These are phyloP conservation scores for Globisporangium perplexum DNA, from an alignment of 352 stramenopile genomes.

Conservation along the genomic window DNA sequence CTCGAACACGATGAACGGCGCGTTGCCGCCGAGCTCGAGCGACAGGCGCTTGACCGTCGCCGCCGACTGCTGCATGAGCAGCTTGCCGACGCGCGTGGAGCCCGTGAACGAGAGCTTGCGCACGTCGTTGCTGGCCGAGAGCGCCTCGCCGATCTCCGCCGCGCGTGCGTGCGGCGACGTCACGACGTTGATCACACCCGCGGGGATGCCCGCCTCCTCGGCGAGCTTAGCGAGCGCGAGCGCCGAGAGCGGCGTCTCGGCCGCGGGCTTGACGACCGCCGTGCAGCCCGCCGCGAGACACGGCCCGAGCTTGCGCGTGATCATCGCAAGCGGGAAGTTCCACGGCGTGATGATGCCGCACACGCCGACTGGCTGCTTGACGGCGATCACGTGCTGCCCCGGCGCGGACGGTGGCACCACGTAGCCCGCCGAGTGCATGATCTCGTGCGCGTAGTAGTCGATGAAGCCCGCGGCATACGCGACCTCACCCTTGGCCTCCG, in stretches of 20 bases:
- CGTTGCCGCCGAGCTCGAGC: slow-evolving; percentile 92
- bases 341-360: slow-evolving; percentile 95
- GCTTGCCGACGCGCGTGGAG: slow-evolving; percentile 73
- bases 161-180: slow-evolving; percentile 57
- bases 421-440: slow-evolving; percentile 83
- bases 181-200: slow-evolving; percentile 89
- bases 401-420: slow-evolving; percentile 51
- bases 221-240: slow-evolving; percentile 90
- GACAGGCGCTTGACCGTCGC: slow-evolving; percentile 77
- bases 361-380: slow-evolving; percentile 93
- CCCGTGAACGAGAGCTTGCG: slow-evolving; percentile 91
- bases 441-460: slow-evolving; percentile 96
- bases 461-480: slow-evolving; percentile 93
- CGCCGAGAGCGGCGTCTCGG: slow-evolving; percentile 94
- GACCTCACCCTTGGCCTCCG: slow-evolving; percentile 93
- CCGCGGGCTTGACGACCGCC: slow-evolving; percentile 94
- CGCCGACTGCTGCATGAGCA: slow-evolving; percentile 75
- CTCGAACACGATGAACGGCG: slow-evolving; percentile 91
- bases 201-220: slow-evolving; percentile 77
- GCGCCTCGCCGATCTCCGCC: slow-evolving; percentile 61
- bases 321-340: slow-evolving; percentile 99
- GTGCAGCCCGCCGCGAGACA: slow-evolving; percentile 94
- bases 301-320: slow-evolving; percentile 94
- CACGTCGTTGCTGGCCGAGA: slow-evolving; percentile 69
- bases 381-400: slow-evolving; percentile 66